These are phyloP conservation scores for Singerocomus rubriflavus DNA, from an alignment of 1,284 basidiomycete genomes.

Conservation along the genomic window DNA sequence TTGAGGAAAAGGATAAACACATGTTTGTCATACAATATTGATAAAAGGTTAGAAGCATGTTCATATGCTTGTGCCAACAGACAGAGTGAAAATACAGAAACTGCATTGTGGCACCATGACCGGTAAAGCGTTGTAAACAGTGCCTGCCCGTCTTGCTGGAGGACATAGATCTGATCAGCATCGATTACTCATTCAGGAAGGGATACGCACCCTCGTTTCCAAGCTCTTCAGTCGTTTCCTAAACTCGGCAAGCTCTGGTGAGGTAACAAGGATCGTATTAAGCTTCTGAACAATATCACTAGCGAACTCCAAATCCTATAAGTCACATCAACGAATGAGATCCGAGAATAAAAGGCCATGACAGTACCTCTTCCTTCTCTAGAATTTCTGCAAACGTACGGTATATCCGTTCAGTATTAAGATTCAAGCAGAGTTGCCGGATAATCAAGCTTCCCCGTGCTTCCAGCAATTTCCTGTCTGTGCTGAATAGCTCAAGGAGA, in stretches of 20 bases:
- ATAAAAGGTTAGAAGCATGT: slow-evolving; percentile 95
- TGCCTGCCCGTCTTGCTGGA: slow-evolving; percentile 87
- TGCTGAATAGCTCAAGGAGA: slow-evolving; percentile 91
- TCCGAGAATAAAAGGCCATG: not conserved
- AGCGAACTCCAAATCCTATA: slow-evolving; percentile 92
- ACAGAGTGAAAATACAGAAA: slow-evolving; percentile 94
- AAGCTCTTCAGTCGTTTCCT: slow-evolving; percentile 89
- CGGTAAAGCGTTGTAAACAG: slow-evolving; percentile 92
- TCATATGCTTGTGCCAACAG: slow-evolving; percentile 97
- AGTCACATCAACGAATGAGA: slow-evolving; percentile 1
- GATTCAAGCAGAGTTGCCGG: slow-evolving; percentile 88
- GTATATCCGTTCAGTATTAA: slow-evolving; percentile 96
- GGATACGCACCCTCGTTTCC: slow-evolving; percentile 76
- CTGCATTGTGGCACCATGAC: slow-evolving; percentile 98
- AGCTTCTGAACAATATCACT: slow-evolving; percentile 97
- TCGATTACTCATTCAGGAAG: slow-evolving; percentile 4
- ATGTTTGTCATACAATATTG: slow-evolving; percentile 76
- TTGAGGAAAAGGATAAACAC: not conserved
- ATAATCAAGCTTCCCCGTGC: slow-evolving; percentile 95
- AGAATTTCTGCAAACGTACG: slow-evolving; percentile 94
- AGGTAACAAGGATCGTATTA: slow-evolving; percentile 95
- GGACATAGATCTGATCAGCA: slow-evolving; percentile 1
- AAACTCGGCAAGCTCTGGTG: slow-evolving; percentile 93
- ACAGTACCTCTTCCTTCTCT: slow-evolving; percentile 88
- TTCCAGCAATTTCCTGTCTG: slow-evolving; percentile 88